Base-by-base conservation (phyloP, 1,284 basidiomycete species). In the Puccinia coronata region DNA sequence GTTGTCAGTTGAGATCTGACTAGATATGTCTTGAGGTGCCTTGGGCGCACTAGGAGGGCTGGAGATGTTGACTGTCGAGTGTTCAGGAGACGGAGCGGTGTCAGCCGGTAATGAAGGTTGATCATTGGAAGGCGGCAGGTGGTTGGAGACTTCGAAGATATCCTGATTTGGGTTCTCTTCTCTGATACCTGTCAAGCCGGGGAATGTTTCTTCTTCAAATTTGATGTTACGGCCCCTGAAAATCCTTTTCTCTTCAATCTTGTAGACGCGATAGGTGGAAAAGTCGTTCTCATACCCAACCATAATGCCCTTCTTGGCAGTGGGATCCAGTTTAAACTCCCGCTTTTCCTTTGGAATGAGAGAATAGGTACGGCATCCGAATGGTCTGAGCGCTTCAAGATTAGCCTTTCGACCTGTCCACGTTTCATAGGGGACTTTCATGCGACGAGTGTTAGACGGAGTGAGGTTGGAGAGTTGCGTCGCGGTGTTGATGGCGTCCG, bases 241-340 rank as follows among this genome's bases (percentile, higher is more conserved):
- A 6, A 36, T 20, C 25, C 12, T 11, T 14, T 20, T 25, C 14
- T 31, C 25, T 28, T 61, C 34, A 5, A 20, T 6, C 20, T 61
- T 61, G 34, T 61, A 61, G 14, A 61, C 11, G 14, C 34, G 12
- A 36, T 61, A 61, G 3, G 28, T 28, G 5, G 25, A 61, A 28
- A 61, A 61, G 59, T 61, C 25, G 34, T 61, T 61, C 34, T 61
- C 59, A 61, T 61, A 61, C 12, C 59, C 25, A 31, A 61, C 14
- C 14, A 61, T 16, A 6, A 61, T 25, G 59, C 28, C 59, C 6
- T 14, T 34, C 16, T 61, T 20, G 5, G 59, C 25, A 8, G 25
- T 61, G 6, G 25, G 25, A 61, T 28, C 5, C 4, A 61, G 59
- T 31, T 61, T 61, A 28, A 61, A 61, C 8, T 3, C n/a, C 20